Base-by-base conservation (phyloP, 2,329 filamentous ascomycete species). In the Aspergillus sp. region DNA sequence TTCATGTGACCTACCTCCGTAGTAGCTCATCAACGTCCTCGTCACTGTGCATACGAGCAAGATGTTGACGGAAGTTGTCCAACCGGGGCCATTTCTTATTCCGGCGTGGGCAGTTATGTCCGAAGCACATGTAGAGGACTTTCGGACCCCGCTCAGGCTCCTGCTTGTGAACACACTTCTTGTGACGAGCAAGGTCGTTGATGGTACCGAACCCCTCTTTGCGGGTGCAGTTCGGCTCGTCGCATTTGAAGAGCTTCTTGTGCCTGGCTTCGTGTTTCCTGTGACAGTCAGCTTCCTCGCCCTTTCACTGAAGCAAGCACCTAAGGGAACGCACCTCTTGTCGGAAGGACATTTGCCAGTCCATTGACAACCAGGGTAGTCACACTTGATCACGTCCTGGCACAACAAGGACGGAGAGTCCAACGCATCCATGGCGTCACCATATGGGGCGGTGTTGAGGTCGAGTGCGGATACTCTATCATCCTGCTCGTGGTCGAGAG, bases 41-140 rank as follows among this genome's bases (percentile, higher is more conserved):
- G 4, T 81, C 71, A 1, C 70, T 62, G 72, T 96, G 92, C 68
- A 91, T 86, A 10, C 88, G 84, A 53, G 78, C 81, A 49, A 96
- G 82, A 71, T 97, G 93, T 38, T 89, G 86, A 62, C 88, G 88
- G 73, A 96, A 96, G 70, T 97, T 97, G 74, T 97, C 93, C 54
- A 88, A 81, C 21, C 93, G 85, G 0, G 90, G 89, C 91, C 91
- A 96, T 38, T 83, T 78, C 72, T 96, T 96, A 1, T 79, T 79
- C 62, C 81, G 87, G 23, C 80, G 83, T 23, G 77, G 80, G 68
- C 89, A 92, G 21, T 77, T 69, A 6, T 75, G 75, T 5, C 84
- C 77, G 54, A 81, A 81, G 71, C 90, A 95, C 58, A 81, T 83
- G 64, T 83, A 91, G 41, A 80, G 80, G 61, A 83, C 83, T 48